A percentile compares a stretch with the other conserved stretches of the same genome.
These are phyloP conservation scores for Margaritispora aquatica DNA, from an alignment of 495 filamentous ascomycete species.

Conservation along the genomic window DNA sequence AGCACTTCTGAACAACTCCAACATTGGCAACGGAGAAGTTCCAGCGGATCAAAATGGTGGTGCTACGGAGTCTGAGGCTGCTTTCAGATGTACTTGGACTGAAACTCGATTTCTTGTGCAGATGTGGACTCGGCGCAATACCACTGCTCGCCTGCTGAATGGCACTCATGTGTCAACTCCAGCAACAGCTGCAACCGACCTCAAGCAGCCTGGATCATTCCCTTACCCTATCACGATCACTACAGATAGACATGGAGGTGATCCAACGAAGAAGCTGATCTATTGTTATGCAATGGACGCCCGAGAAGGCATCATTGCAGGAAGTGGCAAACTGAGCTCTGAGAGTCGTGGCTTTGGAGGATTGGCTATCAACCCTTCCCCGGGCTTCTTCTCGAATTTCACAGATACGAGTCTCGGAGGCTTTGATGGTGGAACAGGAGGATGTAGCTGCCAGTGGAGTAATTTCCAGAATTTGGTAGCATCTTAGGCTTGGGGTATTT, in stretches of 20 bases:
- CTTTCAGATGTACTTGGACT: slow-evolving; percentile 68
- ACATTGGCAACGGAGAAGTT: slow-evolving; percentile 27
- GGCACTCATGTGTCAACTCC: slow-evolving; percentile 3
- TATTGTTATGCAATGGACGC: slow-evolving; percentile 64
- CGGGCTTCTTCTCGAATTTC: slow-evolving; percentile 38
- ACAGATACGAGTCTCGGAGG: slow-evolving; percentile 42
- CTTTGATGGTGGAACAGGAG: slow-evolving; percentile 65
- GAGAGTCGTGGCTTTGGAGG: slow-evolving; percentile 58
- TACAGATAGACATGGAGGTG: slow-evolving; percentile 73
- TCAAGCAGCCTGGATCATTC: slow-evolving; percentile 64
- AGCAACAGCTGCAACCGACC: slow-evolving; percentile 45
- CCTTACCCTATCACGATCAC: slow-evolving; percentile 82
- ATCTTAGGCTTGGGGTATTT: background rate
- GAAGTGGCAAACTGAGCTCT: slow-evolving; percentile 45
- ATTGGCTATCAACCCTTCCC: slow-evolving; percentile 50
- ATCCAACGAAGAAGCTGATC: slow-evolving; percentile 52
- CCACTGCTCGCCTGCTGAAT: slow-evolving; percentile 38
- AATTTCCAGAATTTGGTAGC: slow-evolving; percentile 45
- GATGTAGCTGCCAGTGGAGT: slow-evolving; percentile 67
- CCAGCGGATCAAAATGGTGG: slow-evolving; percentile 62
- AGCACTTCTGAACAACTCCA: slow-evolving; percentile 31
- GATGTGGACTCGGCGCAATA: slow-evolving; percentile 71
- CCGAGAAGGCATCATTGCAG: slow-evolving; percentile 42
- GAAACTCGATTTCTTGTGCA: slow-evolving; percentile 82
- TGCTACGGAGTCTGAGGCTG: slow-evolving; percentile 49